Conservation (phyloP, 805 yeast species). For the Metschnikowia colocasiae region DNA sequence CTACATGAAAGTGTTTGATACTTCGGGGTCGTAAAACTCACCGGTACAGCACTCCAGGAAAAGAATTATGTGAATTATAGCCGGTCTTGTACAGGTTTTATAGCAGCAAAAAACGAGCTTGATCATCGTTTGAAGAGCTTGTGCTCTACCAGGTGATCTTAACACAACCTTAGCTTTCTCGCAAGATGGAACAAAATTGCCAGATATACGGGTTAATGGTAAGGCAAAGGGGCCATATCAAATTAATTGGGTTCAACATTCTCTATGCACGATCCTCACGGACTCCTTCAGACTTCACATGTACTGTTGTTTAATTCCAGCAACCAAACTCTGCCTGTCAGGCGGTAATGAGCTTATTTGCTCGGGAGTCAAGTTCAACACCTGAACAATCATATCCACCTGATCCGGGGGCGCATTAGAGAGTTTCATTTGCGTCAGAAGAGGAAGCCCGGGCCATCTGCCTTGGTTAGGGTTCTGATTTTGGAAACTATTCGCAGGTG, state of each 20-base stretch:
- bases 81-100: too few species aligned
- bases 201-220: too few species aligned
- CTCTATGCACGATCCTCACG: background rate
- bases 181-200: too few species aligned
- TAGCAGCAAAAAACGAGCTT: too few species aligned
- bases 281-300: conserved; percentile 20
- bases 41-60: too few species aligned
- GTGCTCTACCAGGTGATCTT: too few species aligned
- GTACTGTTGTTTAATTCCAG: conserved; percentile 53
- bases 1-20: too few species aligned
- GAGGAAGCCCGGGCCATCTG: conserved; percentile 49
- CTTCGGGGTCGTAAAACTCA: too few species aligned
- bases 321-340: conserved; percentile 54
- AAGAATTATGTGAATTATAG: too few species aligned
- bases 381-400: conserved; percentile 54
- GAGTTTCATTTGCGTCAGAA: conserved; percentile 48
- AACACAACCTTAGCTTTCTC: too few species aligned
- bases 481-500: background rate
- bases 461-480: background rate
- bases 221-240: too few species aligned
- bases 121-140: too few species aligned
- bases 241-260: background rate
- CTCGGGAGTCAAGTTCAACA: conserved; percentile 46
- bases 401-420: conserved; percentile 52
- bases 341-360: conserved; percentile 49